These are phyloP conservation scores for Truncatella angustata DNA, from an alignment of 2,329 filamentous ascomycete genomes.

Conservation along the genomic window DNA sequence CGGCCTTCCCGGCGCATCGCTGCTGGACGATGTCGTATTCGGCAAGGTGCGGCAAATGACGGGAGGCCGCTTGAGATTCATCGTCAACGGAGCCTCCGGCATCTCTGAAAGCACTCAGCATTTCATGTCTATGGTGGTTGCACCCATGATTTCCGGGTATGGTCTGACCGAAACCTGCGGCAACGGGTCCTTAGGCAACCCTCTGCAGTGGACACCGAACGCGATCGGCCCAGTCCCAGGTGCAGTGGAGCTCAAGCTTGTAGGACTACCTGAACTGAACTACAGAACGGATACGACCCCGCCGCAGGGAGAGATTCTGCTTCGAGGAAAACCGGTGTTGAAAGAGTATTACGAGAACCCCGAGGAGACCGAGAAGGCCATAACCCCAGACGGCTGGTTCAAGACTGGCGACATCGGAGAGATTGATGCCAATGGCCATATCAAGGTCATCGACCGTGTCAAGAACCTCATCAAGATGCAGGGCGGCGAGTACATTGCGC, in stretches of 20 bases:
- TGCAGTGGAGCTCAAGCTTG: constrained; percentile 84
- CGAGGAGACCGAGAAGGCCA: constrained; percentile 75
- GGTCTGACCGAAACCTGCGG: constrained; percentile 91
- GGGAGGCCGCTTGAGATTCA: constrained; percentile 82
- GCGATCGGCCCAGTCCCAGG: constrained; percentile 77
- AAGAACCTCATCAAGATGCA: constrained; percentile 98
- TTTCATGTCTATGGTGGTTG: constrained; percentile 89
- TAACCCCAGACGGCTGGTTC: constrained; percentile 91
- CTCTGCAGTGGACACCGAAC: constrained; percentile 76
- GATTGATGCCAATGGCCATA: constrained; percentile 74
- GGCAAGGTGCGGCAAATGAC: constrained; percentile 88
- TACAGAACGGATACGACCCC: constrained; percentile 73
- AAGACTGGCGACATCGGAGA: constrained; percentile 95
- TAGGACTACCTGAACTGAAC: constrained; percentile 84
- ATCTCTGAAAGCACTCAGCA: constrained; percentile 83
- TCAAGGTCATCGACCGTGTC: constrained; percentile 90
- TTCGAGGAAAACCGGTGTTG: constrained; percentile 75
- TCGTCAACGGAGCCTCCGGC: constrained; percentile 91
- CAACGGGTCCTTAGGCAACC: constrained; percentile 79
- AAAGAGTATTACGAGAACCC: constrained; percentile 81
- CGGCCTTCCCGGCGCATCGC: constrained; percentile 61
- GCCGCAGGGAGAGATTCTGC: constrained; percentile 89
- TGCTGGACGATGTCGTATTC: constrained; percentile 85
- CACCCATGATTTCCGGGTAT: constrained; percentile 92
- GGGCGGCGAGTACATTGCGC: constrained; percentile 93